Evolutionary conservation across 768 basidiomycete species (phyloP), one percentile per base, ranked within the genome.

Genomic region (Leccinellum luteum): DNA sequence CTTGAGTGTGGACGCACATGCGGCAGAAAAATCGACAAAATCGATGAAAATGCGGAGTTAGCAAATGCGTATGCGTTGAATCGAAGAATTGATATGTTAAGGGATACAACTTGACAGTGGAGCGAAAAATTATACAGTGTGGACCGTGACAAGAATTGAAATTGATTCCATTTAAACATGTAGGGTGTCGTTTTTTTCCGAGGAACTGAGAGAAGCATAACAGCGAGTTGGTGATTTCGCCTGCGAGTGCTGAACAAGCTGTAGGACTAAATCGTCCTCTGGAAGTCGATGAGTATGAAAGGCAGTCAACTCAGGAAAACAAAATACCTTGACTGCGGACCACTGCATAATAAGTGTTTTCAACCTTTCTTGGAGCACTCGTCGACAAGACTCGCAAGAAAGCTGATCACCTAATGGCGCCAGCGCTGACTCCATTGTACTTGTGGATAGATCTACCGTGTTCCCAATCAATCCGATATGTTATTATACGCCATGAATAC

Each of bases 321-420:
- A 48, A 17, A 10, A 35, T 62, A 88, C 90, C 77, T 90, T 92
- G 54, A 92, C 86, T 27, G 84, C 76, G 6, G 90, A 87, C 90
- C 90, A 92, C 67, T 90, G 87, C 30, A 85, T 72, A 35, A 89
- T 74, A 51, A 91, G 78, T 50, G 80, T 80, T 70, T 84, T 85
- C 50, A 91, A 81, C 27, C 90, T 82, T 21, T 88, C 85, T 51
- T 78, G 74, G 28, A 92, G 79, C 3, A 81, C 76, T 43, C 76
- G 68, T 61, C 81, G 83, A 69, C 90, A 92, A n/a, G 84, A 76
- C 17, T 85, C 82, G 67, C 90, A 92, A 13, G 77, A 72, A 6
- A 92, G 72, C 61, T 88, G 87, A 41, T 89, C 86, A 38, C 80
- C 80, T 17, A 92, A 71, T 15, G 90, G 89, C 14, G 79, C 78